Percentiles rank a stretch among this genome's conserved stretches.
These are phyloP conservation scores for Coelastrella sp. DNA, from an alignment of 139 green algal genomes.

Conservation along the genomic window DNA sequence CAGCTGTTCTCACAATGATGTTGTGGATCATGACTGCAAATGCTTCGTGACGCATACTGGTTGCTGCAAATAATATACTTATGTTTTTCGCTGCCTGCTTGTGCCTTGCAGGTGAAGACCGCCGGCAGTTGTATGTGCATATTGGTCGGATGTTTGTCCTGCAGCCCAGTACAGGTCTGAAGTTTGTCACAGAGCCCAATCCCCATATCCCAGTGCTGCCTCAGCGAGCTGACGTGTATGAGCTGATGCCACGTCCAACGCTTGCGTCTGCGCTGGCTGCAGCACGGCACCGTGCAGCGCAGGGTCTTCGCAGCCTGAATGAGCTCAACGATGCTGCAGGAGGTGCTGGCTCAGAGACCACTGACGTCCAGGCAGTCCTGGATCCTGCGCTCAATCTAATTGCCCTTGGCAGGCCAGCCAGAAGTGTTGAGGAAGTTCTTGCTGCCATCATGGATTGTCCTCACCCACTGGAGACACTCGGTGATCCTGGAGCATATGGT, in stretches of 20 bases:
- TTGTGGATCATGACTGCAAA: no score
- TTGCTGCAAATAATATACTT: not conserved
- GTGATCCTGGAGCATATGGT: slow-evolving; percentile 89
- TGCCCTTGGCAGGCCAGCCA: slow-evolving; percentile 16
- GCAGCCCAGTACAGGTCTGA: slow-evolving; percentile 78
- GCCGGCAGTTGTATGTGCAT: slow-evolving; percentile 63
- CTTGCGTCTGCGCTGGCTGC: slow-evolving; percentile 14
- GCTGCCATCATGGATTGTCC: slow-evolving; percentile 90
- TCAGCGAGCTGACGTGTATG: slow-evolving; percentile 74
- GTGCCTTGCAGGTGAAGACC: slow-evolving; percentile 23
- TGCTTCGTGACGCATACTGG: not conserved
- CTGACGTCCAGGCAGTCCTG: not conserved
- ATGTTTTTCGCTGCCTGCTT: not conserved
- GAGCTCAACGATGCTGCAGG: not conserved
- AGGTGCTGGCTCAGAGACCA: not conserved
- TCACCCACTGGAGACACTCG: slow-evolving; percentile 95
- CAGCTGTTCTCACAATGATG: no score
- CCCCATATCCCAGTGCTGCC: slow-evolving; percentile 89
- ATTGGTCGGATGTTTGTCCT: slow-evolving; percentile 90
- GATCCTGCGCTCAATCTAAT: not conserved
- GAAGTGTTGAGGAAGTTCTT: slow-evolving; percentile 67
- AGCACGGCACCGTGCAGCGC: not conserved
- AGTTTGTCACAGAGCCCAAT: slow-evolving; percentile 65
- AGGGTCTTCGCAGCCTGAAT: slow-evolving; percentile 3
- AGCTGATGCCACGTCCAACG: slow-evolving; percentile 53